Percentiles rank a stretch among this genome's conserved stretches.
Evolutionary conservation across 2,329 filamentous ascomycete species (phyloP).

Genomic region (Diplodia seriata): DNA sequence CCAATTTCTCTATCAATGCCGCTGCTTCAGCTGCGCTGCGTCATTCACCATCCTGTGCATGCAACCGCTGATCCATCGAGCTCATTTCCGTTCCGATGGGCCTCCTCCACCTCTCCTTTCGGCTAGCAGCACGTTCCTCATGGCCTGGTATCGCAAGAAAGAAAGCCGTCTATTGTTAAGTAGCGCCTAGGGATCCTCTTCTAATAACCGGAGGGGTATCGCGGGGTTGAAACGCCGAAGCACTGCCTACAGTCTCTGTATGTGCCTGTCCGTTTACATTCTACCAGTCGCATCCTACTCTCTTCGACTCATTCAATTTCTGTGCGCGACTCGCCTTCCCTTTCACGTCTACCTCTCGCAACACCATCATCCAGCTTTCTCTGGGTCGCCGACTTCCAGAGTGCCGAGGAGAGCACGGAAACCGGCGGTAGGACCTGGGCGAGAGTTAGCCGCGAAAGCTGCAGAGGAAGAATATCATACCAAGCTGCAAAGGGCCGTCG

Average conservation of each 20-base stretch:
- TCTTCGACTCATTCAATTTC: not conserved
- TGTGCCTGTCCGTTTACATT: not conserved
- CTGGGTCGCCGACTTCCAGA: not conserved
- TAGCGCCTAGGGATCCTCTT: not conserved
- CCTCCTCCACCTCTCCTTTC: no score
- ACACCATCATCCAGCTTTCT: not conserved
- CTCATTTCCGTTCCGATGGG: no score
- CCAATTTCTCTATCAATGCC: conserved; percentile 2
- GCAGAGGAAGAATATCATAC: not conserved
- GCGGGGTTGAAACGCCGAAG: not conserved
- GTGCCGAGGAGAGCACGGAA: not conserved
- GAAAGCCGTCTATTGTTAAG: not conserved
- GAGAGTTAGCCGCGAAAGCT: not conserved
- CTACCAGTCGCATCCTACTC: not conserved
- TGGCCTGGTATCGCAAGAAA: no score
- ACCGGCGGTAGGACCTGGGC: not conserved
- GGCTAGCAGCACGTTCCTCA: no score
- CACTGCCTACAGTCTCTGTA: not conserved
- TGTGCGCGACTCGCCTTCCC: not conserved
- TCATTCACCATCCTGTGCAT: not conserved
- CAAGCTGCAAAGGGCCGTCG: not conserved
- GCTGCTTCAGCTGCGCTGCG: not conserved
- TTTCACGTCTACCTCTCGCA: not conserved
- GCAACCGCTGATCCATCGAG: no score
- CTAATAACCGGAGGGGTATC: conserved; percentile 6